phyloP scores from a whole-genome alignment of 116 monocot genomes.

The Dioscorea cayenensis region DNA sequence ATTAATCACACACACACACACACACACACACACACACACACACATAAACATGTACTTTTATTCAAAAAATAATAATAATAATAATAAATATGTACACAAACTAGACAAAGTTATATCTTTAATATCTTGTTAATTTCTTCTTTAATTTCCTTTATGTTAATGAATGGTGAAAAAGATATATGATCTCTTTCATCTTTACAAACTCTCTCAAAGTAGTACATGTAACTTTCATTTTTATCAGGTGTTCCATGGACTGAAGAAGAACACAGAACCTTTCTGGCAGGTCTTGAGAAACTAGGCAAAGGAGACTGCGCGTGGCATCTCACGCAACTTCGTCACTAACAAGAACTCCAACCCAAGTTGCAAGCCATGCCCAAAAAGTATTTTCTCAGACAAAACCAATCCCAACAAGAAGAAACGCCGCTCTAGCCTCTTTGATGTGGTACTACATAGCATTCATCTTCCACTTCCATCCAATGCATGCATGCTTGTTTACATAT shows the following conservation, averaged over 20 bases:
- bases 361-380: conserved; percentile 92
- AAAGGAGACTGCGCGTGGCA: conserved; percentile 90
- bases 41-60: too few relatives aligned
- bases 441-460: conserved; percentile 20
- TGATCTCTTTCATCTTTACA: too few relatives aligned
- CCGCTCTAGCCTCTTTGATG: conserved; percentile 73
- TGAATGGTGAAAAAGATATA: too few relatives aligned
- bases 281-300: conserved; percentile 66
- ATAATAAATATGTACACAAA: too few relatives aligned
- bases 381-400: conserved; percentile 68
- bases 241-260: conserved; percentile 85
- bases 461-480: neutral
- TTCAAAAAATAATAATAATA: too few relatives aligned
- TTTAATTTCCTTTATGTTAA: too few relatives aligned
- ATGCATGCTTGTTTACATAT: too few relatives aligned
- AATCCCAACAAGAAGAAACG: conserved; percentile 60
- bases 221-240: neutral
- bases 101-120: too few relatives aligned
- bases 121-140: too few relatives aligned
- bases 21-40: too few relatives aligned
- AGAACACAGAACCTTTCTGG: conserved; percentile 63
- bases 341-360: conserved; percentile 84
- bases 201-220: too few relatives aligned
- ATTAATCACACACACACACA: too few relatives aligned
- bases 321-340: conserved; percentile 63